These are phyloP conservation scores for Sodiomyces alkalinus DNA, from an alignment of 2,329 filamentous ascomycete species.

Conservation along the genomic window DNA sequence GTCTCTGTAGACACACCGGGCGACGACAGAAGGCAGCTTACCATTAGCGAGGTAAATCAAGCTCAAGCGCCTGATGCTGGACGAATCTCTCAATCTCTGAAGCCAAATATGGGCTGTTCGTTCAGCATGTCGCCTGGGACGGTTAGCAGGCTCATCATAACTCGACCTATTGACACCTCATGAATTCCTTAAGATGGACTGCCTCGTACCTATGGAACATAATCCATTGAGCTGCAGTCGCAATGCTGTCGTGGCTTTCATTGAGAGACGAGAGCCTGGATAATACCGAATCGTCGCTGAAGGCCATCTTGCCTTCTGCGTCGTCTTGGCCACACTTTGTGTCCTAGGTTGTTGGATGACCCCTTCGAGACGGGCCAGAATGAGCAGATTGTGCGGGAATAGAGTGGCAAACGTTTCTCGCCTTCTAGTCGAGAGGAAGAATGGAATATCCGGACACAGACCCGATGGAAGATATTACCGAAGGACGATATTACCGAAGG, in stretches of 20 bases:
- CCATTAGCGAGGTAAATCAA: slow-evolving; percentile 92
- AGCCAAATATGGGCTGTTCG: slow-evolving; percentile 87
- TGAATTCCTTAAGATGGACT: neutral
- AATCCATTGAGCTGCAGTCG: slow-evolving; percentile 96
- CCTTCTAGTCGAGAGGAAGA: no score
- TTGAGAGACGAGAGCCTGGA: slow-evolving; percentile 91
- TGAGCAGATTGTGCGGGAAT: no score
- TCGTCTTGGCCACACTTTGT: no score
- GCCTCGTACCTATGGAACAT: slow-evolving; percentile 82
- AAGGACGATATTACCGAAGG: no score
- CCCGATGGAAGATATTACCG: no score
- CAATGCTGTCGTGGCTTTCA: slow-evolving; percentile 94
- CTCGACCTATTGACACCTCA: no score
- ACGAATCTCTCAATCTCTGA: slow-evolving; percentile 74
- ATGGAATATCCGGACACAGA: no score
- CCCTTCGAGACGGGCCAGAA: no score
- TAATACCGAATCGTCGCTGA: slow-evolving; percentile 87
- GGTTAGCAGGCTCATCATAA: no score
- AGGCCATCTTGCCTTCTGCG: slow-evolving; percentile 79
- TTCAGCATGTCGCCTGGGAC: slow-evolving; percentile 75
- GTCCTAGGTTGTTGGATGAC: no score
- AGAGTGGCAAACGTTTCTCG: no score
- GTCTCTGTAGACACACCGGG: no score
- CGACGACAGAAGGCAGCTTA: slow-evolving; percentile 25
- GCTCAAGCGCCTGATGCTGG: slow-evolving; percentile 73